Evolutionary conservation across 2,329 filamentous ascomycete species (phyloP).

Genomic region (Neofusicoccum kwambonambiense): DNA sequence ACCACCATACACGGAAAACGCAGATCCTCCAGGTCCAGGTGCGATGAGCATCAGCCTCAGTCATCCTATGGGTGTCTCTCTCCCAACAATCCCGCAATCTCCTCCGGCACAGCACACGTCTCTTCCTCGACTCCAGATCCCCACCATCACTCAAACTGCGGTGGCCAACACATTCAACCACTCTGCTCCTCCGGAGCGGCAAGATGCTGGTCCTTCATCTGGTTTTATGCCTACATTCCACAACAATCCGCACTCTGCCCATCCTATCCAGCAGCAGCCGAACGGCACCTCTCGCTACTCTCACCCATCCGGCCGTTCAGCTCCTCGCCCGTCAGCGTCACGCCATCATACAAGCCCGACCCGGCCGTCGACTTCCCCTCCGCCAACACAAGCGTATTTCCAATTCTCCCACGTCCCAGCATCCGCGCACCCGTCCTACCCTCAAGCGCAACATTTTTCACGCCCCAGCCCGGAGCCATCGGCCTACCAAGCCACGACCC

Average conservation of each 20-base stretch:
- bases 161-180: neutral
- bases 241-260: neutral
- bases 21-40: constrained; percentile 31
- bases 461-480: neutral
- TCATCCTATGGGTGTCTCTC: constrained; percentile 6
- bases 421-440: neutral
- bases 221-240: neutral
- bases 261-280: neutral
- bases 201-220: neutral
- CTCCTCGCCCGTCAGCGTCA: neutral
- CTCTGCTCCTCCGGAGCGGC: constrained; percentile 1
- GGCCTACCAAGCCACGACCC: neutral
- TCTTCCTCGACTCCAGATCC: constrained; percentile 15
- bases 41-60: constrained; percentile 37
- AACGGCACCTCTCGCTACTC: constrained; percentile 1
- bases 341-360: constrained; percentile 12
- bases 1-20: constrained; percentile 71
- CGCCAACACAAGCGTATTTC: neutral
- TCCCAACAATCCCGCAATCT: constrained; percentile 4
- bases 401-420: neutral
- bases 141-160: neutral
- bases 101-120: constrained; percentile 15
- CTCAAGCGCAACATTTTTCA: neutral
- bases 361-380: constrained; percentile 4
- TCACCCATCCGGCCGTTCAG: neutral